Conservation (phyloP, 164 flowering plant species). For the Hamamelis virginiana region DNA sequence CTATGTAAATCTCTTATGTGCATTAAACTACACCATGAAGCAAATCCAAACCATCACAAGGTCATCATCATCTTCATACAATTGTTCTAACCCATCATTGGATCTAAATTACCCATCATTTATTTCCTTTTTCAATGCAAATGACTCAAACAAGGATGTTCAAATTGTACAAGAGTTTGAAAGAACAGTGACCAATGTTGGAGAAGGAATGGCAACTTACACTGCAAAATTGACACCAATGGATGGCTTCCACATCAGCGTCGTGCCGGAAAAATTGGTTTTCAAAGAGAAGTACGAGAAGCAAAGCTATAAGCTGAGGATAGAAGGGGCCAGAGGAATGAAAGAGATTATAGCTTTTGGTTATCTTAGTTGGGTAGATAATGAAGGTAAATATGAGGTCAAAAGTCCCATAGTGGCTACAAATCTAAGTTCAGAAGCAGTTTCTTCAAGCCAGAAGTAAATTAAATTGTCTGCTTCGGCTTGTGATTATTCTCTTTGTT, state of each 20-base stretch:
- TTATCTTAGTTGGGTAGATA: constrained; percentile 51
- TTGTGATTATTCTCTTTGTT: not conserved
- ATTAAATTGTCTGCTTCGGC: not conserved
- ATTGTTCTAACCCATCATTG: constrained; percentile 37
- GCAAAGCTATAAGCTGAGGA: constrained; percentile 33
- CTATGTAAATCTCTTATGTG: constrained; percentile 55
- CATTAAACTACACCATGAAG: constrained; percentile 41
- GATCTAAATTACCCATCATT: constrained; percentile 81
- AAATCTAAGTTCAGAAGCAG: constrained; percentile 17
- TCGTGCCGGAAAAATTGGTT: constrained; percentile 43
- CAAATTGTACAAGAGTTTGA: constrained; percentile 29
- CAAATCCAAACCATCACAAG: constrained; percentile 47
- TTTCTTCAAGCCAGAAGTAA: not conserved
- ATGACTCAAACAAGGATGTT: constrained; percentile 12
- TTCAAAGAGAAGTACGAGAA: constrained; percentile 50
- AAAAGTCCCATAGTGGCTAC: constrained; percentile 67
- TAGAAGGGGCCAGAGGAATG: constrained; percentile 31
- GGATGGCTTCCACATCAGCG: constrained; percentile 44
- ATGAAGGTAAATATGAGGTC: constrained; percentile 38
- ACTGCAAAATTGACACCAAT: constrained; percentile 32
- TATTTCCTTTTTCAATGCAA: constrained; percentile 41
- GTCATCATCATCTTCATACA: constrained; percentile 11
- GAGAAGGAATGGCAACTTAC: constrained; percentile 39
- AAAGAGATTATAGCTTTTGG: constrained; percentile 37
- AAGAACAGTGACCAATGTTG: constrained; percentile 65